Conservation (phyloP, 1,284 basidiomycete genomes). For the Boletellus deceptivus region DNA sequence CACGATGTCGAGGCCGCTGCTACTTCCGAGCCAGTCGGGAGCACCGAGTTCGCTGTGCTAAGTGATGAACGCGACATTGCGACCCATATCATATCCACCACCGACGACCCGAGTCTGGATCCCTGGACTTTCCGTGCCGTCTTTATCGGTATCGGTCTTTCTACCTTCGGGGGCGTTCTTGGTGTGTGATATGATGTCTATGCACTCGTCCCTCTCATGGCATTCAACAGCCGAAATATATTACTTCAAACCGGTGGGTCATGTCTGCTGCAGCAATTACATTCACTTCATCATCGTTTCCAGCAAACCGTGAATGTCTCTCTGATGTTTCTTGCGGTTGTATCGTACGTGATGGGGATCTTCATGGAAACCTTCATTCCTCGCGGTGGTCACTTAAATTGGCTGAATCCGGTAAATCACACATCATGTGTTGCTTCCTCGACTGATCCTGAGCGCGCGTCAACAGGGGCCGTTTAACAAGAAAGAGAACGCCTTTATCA, state of each 20-base stretch:
- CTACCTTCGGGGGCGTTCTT: slow-evolving; percentile 56
- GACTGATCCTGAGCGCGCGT: background rate
- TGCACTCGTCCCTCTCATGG: background rate
- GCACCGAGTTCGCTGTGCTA: slow-evolving; percentile 32
- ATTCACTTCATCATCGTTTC: background rate
- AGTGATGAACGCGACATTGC: slow-evolving; percentile 46
- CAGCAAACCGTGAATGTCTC: slow-evolving; percentile 53
- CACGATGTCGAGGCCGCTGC: slow-evolving; percentile 33
- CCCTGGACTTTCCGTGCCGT: slow-evolving; percentile 58
- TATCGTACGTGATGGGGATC: slow-evolving; percentile 42
- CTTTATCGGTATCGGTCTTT: slow-evolving; percentile 57
- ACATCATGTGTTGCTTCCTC: slow-evolving; percentile 23
- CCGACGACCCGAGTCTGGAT: slow-evolving; percentile 54
- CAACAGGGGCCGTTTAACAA: slow-evolving; percentile 34
- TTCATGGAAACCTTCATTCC: slow-evolving; percentile 47
- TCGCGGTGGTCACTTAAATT: slow-evolving; percentile 44
- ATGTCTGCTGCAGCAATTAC: background rate
- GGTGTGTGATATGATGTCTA: slow-evolving; percentile 18
- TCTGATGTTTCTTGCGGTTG: slow-evolving; percentile 49
- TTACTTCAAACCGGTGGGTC: slow-evolving; percentile 54
- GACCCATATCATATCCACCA: slow-evolving; percentile 50
- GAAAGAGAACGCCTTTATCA: slow-evolving; percentile 58
- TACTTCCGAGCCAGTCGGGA: slow-evolving; percentile 16
- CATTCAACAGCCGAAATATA: slow-evolving; percentile 46
- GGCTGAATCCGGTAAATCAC: slow-evolving; percentile 51